phyloP scores from a whole-genome alignment of 2,329 filamentous ascomycete species.

The Xylariaceae sp. region DNA sequence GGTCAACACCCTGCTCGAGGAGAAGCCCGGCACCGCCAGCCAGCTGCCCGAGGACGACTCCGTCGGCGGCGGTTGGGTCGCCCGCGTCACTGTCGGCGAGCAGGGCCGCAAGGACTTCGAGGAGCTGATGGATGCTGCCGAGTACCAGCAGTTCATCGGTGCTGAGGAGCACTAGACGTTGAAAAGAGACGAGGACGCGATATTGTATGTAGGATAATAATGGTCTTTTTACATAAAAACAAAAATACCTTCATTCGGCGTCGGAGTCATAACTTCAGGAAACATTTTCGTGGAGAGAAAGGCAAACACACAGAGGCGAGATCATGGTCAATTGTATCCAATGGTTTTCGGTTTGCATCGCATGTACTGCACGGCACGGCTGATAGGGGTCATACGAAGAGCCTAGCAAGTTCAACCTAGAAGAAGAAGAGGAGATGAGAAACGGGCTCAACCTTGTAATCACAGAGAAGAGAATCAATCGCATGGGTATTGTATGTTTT shows the following conservation, averaged over 20 bases:
- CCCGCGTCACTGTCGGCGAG: constrained; percentile 74
- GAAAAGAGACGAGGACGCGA: background rate
- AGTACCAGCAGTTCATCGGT: constrained; percentile 70
- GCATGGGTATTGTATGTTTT: constrained; percentile 23
- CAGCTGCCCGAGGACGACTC: constrained; percentile 75
- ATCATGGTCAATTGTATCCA: background rate
- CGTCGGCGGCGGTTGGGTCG: constrained; percentile 82
- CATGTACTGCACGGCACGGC: constrained; percentile 3
- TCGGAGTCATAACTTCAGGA: too few relatives aligned
- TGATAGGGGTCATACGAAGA: constrained; percentile 5
- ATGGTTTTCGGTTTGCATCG: constrained; percentile 8
- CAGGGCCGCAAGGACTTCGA: constrained; percentile 63
- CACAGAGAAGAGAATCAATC: constrained; percentile 23
- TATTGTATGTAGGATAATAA: background rate
- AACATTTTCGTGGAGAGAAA: too few relatives aligned
- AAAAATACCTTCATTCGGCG: too few relatives aligned
- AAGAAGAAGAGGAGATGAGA: constrained; percentile 13
- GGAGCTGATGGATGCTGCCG: constrained; percentile 67
- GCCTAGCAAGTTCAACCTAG: constrained; percentile 20
- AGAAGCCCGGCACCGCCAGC: constrained; percentile 85
- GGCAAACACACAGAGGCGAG: background rate
- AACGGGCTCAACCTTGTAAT: constrained; percentile 35
- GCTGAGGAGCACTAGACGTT: constrained; percentile 32
- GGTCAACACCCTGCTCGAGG: constrained; percentile 70
- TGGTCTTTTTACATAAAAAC: background rate